Evolutionary conservation across 805 yeast genomes (phyloP), one percentile per base, ranked within the genome.

Genomic region (Candida stauntonica): DNA sequence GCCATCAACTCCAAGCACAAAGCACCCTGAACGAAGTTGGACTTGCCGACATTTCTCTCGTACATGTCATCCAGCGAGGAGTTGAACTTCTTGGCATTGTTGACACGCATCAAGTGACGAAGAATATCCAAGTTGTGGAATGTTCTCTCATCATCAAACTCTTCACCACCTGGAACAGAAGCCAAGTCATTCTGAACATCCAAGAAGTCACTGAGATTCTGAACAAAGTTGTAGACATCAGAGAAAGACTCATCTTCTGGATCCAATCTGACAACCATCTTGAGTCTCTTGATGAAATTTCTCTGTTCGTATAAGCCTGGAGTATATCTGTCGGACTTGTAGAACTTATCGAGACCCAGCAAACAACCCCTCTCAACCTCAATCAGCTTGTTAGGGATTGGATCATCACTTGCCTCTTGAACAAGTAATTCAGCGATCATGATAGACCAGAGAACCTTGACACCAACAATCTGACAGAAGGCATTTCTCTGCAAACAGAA

Each of bases 131-230:
- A 68, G 43, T 77, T 77, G 56, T 82, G 84, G 73, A 84, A 82
- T 5, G 88, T 80, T 53, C 95, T 70, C 60, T 87, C 96, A 57
- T 85, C 91, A 51, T 84, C 91, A 60, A 83, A 88, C 53, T 86
- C 95, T 29, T 79, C 79, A 15, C 88, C 88, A 33, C 70, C 72
- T 12, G 96, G 96, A 41, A 87, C 86, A 41, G 75, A 72, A 50
- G 75, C 75, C 50, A 83, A 73, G 51, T 84, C 86, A 44, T 76
- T 70, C 52, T 84, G 68, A 13, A 78, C 75, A 38, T 70, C 76
- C 41, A 86, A 61, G 60, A 85, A 84, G 17, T 77, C 80, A 18
- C 76, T 60, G 27, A 85, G 50, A 30, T 73, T 75, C 40, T 68
- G 70, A 38, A 81, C 67, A 39, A 78, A 75, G 27, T 63, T 63